Conservation (phyloP, 306 rosid genomes). For the Argentina anserina region DNA sequence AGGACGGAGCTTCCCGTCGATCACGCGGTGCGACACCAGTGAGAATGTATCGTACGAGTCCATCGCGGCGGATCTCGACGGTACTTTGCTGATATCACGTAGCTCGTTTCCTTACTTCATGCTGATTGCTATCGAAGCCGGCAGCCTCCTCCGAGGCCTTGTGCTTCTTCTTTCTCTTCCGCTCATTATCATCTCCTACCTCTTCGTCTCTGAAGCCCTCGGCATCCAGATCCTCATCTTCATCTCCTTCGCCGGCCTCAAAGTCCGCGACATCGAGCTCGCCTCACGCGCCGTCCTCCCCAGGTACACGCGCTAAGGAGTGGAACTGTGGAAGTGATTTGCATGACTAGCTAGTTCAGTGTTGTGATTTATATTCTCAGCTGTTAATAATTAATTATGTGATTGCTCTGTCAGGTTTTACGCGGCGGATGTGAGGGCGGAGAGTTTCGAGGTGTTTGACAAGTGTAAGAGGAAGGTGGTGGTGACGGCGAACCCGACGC, state of each 20-base stretch:
- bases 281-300: conserved; percentile 91
- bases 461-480: conserved; percentile 83
- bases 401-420: conserved; percentile 49
- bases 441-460: conserved; percentile 82
- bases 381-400: not conserved
- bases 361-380: no score
- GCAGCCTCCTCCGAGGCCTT: conserved; percentile 86
- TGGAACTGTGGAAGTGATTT: no score
- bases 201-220: conserved; percentile 81
- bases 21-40: conserved; percentile 34
- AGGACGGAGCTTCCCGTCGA: conserved; percentile 48
- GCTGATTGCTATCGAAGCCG: conserved; percentile 95
- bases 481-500: conserved; percentile 87
- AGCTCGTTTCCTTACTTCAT: conserved; percentile 94
- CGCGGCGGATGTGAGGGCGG: conserved; percentile 84
- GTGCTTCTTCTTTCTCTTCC: conserved; percentile 85
- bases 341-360: not conserved
- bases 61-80: conserved; percentile 91
- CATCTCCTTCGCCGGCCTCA: conserved; percentile 86
- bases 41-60: conserved; percentile 39
- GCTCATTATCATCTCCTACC: conserved; percentile 60
- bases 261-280: conserved; percentile 88
- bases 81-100: conserved; percentile 67
- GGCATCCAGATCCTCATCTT: conserved; percentile 95
- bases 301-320: conserved; percentile 35